Evolutionary conservation across 2,329 filamentous ascomycete species (phyloP), one percentile per base, ranked within the genome.

Genomic region (Grosmannia penicillata): DNA sequence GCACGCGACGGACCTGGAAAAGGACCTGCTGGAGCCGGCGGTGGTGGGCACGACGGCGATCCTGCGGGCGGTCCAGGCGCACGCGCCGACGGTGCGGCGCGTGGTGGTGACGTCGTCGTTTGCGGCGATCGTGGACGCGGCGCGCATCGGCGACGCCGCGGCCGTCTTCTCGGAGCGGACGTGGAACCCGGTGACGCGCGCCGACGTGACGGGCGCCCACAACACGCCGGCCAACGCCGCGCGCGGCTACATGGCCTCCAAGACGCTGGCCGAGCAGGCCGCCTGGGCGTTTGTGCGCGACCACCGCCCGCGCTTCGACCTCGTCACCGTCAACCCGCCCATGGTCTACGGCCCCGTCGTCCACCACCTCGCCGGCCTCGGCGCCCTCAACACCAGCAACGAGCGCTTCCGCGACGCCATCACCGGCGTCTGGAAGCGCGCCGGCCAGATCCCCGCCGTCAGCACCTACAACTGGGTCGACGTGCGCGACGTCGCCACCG

Each of bases 1-100:
- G 55, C 62, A 65, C 3, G 65, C 60, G 46, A 59, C 54, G 33
- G 68, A 73, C 47, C 56, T 67, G 9, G 52, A 65, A 44, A 65
- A 55, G 37, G 71, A 75, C 41, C 60, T 78, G 23, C 55, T 77
- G 40, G 65, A 74, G 47, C 72, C 72, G 2, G 72, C 72, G 5
- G 57, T 75, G 33, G 58, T 66, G 38, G 74, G 70, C 44, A 74
- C 70, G 1, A 81, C 76, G 47, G 79, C 78, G 25, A 74, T 91
- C 39, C 75, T 83, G 26, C 70, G 78, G 46, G 76, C 82, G 15
- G 66, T 89, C 45, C 75, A 78, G 50, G 62, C 63, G 43, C 46
- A 70, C 53, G 52, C 68, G 1, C 69, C 68, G 0, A 46, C 46
- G 6, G 81, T 93, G 37, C 83, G 78, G 59, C 70, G 78, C 43